A percentile compares a stretch with the other conserved stretches of the same genome.
Evolutionary conservation across 2,329 filamentous ascomycete genomes (phyloP).

Genomic region (Tolypocladium ophioglossoides): DNA sequence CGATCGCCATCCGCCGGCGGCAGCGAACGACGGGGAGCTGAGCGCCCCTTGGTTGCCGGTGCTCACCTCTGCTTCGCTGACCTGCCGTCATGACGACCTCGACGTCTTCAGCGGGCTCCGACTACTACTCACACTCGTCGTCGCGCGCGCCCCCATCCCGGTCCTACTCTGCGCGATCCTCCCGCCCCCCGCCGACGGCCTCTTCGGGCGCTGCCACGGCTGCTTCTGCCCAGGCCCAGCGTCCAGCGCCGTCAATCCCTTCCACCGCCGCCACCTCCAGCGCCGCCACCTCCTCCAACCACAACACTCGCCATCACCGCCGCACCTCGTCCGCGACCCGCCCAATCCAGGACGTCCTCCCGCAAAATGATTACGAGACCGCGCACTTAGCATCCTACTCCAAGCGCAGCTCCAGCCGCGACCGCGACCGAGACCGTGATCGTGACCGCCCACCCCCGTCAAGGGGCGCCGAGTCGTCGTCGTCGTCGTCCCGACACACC

Average conservation of each 20-base stretch:
- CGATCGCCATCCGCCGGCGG: neutral
- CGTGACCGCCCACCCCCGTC: constrained; percentile 24
- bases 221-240: constrained; percentile 5
- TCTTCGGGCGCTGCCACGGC: constrained; percentile 9
- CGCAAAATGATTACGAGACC: constrained; percentile 64
- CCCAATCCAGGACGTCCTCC: constrained; percentile 31
- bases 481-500: constrained; percentile 22
- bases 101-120: constrained; percentile 10
- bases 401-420: constrained; percentile 53
- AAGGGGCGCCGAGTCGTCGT: constrained; percentile 43
- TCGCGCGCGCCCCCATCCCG: constrained; percentile 19
- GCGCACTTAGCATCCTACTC: constrained; percentile 49
- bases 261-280: constrained; percentile 13
- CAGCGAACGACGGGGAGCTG: neutral
- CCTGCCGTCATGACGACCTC: constrained; percentile 17
- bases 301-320: constrained; percentile 24
- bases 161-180: constrained; percentile 23
- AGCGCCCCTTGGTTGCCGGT: neutral
- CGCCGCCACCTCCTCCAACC: constrained; percentile 13
- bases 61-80: neutral
- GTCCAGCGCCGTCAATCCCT: constrained; percentile 7
- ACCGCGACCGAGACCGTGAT: constrained; percentile 1
- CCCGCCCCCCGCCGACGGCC: constrained; percentile 14
- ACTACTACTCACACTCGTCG: constrained; percentile 11
- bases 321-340: constrained; percentile 30